Percentiles rank a stretch among this genome's conserved stretches.
Conservation (phyloP, 2,329 filamentous ascomycete genomes). For the Zasmidium angulare region DNA sequence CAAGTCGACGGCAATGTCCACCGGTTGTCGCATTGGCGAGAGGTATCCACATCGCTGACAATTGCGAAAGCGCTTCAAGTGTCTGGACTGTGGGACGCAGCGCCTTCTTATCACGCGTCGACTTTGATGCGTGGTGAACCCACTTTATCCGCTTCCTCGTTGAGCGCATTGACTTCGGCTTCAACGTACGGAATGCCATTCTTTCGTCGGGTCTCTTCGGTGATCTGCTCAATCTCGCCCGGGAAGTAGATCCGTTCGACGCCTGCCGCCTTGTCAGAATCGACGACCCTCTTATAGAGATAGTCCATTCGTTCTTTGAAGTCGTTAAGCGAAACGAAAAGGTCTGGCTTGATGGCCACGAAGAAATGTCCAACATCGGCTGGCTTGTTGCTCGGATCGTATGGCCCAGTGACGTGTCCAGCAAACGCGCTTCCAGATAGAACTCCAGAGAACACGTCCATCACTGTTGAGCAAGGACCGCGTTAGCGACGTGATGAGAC, state of each 20-base stretch:
- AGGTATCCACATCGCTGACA: neutral
- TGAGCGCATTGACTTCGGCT: constrained; percentile 51
- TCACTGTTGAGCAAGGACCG: constrained; percentile 37
- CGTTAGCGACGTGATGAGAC: neutral
- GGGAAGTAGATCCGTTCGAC: constrained; percentile 59
- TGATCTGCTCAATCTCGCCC: constrained; percentile 57
- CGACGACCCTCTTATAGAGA: constrained; percentile 56
- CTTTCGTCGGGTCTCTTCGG: constrained; percentile 41
- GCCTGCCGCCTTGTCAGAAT: constrained; percentile 53
- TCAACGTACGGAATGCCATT: constrained; percentile 52
- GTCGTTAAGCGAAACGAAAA: constrained; percentile 36
- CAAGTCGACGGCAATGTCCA: neutral
- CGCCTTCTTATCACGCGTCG: neutral
- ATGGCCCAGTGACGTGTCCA: constrained; percentile 72
- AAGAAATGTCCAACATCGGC: constrained; percentile 40
- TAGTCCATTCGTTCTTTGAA: constrained; percentile 54
- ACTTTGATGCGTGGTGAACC: constrained; percentile 28
- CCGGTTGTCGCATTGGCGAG: neutral
- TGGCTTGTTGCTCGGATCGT: constrained; percentile 57
- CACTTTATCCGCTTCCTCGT: constrained; percentile 50
- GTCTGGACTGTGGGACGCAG: neutral
- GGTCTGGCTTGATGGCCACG: constrained; percentile 38
- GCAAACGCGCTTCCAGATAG: constrained; percentile 77
- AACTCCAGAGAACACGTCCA: constrained; percentile 84
- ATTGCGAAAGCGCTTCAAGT: neutral